phyloP scores from a whole-genome alignment of 305 asterid genomes.

The Fraxinus xanthoxyloides region DNA sequence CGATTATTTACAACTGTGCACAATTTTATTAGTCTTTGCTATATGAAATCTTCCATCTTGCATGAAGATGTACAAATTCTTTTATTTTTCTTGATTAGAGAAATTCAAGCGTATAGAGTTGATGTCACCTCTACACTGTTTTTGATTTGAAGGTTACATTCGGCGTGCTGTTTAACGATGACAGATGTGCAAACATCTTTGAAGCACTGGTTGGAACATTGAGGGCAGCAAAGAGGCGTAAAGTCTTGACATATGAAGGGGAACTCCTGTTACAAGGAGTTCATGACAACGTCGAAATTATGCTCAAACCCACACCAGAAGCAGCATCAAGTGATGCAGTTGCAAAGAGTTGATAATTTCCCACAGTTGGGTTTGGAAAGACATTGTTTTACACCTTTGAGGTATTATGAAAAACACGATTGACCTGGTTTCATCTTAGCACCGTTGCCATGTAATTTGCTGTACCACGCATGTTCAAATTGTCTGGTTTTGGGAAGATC shows the following conservation, averaged over 20 bases:
- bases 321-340: constrained; percentile 39
- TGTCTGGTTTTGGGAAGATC: background rate
- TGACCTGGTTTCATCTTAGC: background rate
- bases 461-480: background rate
- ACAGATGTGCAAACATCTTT: constrained; percentile 90
- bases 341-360: constrained; percentile 21
- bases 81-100: too few relatives aligned
- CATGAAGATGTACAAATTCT: too few relatives aligned
- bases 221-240: constrained; percentile 92
- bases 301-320: constrained; percentile 53
- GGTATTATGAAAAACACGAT: background rate
- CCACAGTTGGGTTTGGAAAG: background rate
- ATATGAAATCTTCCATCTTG: too few relatives aligned
- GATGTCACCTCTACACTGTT: background rate
- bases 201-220: constrained; percentile 97
- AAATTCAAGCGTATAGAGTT: too few relatives aligned
- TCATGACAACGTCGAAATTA: constrained; percentile 84
- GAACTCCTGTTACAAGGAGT: constrained; percentile 94
- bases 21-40: background rate
- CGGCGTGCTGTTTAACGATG: constrained; percentile 86
- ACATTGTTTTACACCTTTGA: background rate
- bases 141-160: constrained; percentile 70
- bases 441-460: background rate
- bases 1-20: background rate
- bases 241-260: constrained; percentile 75